Base-by-base conservation (phyloP, 768 basidiomycete species). In the Mycena venus region DNA sequence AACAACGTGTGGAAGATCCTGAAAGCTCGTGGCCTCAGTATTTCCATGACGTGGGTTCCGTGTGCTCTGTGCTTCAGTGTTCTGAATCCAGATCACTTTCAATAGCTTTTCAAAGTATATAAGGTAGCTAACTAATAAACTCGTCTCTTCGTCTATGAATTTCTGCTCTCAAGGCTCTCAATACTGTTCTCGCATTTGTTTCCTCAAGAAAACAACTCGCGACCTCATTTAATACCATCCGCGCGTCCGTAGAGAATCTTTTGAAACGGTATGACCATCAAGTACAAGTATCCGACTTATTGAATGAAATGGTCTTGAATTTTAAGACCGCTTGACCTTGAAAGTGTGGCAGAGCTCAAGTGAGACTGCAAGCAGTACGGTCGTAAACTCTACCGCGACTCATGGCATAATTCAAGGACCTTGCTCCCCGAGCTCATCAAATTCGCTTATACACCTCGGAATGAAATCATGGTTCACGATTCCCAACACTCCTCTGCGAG, bases 181-280 rank as follows among this genome's bases (percentile, higher is more conserved):
- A 97, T 77, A 95, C 96, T 17, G 95, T 98, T 5, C 88, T 97
- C 47, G 96, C 94, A 0, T 98, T 98, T 79, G 89, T 96, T 44
- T 94, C 95, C 3, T 92, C 95, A 0, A 88, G 95, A 73, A 94
- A 95, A 75, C 91, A 94, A 75, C 82, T 97, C 38, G 94, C 95
- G 9, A 92, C 91, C 9, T 96, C 95, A 0, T 97, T 96, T 78
- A 86, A 91, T 8, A 89, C 91, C 4, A 87, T 97, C 29, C 89
- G 93, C 51, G 87, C 89, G 17, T 95, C 95, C n/a, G 95, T 96
- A 0, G 96, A 97, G 84, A 86, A 89, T 58, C 86, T 97, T 10
- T 82, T 96, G 23, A 94, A 95, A 78, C 87, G 91, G 96, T 94
- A 73, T 62, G 86, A 23, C 21, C 34, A 25, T 53, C 31, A 31